Evolutionary conservation across 2,329 filamentous ascomycete species (phyloP).

Genomic region (Pezicula radicicola): DNA sequence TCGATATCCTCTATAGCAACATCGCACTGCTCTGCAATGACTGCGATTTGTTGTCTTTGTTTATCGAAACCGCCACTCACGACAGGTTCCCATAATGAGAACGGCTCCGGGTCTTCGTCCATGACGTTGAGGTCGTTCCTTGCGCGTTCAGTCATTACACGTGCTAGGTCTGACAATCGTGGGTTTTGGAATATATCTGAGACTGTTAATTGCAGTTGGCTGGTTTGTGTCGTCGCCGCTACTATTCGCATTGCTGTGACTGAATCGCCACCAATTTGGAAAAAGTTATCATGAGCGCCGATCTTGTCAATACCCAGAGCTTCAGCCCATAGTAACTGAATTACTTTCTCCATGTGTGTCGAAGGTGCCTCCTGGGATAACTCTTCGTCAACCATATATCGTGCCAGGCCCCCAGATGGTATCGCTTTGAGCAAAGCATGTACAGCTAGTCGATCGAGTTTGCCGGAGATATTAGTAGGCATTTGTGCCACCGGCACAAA

Average conservation of each 20-base stretch:
- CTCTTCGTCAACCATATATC: background rate
- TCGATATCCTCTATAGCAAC: slow-evolving; percentile 29
- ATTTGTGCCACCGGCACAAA: slow-evolving; percentile 7
- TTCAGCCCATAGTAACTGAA: background rate
- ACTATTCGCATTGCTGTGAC: slow-evolving; percentile 37
- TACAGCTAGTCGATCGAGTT: slow-evolving; percentile 11
- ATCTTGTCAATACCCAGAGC: slow-evolving; percentile 25
- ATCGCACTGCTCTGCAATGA: slow-evolving; percentile 21
- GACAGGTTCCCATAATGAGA: background rate
- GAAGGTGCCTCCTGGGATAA: background rate
- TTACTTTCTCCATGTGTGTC: background rate
- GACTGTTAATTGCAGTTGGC: slow-evolving; percentile 15
- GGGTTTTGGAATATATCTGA: slow-evolving; percentile 1
- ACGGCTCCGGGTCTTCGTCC: background rate
- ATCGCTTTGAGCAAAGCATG: background rate
- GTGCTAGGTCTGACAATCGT: background rate
- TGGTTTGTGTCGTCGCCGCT: slow-evolving; percentile 22
- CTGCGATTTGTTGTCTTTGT: slow-evolving; percentile 24
- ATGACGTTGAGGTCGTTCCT: background rate
- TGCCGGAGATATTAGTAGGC: slow-evolving; percentile 10
- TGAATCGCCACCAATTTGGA: slow-evolving; percentile 43
- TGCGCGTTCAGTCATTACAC: background rate
- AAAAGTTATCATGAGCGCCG: slow-evolving; percentile 36
- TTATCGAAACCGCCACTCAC: background rate
- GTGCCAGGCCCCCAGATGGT: background rate